phyloP scores from a whole-genome alignment of 148 eudicot genomes.

The Arctostaphylos glauca region DNA sequence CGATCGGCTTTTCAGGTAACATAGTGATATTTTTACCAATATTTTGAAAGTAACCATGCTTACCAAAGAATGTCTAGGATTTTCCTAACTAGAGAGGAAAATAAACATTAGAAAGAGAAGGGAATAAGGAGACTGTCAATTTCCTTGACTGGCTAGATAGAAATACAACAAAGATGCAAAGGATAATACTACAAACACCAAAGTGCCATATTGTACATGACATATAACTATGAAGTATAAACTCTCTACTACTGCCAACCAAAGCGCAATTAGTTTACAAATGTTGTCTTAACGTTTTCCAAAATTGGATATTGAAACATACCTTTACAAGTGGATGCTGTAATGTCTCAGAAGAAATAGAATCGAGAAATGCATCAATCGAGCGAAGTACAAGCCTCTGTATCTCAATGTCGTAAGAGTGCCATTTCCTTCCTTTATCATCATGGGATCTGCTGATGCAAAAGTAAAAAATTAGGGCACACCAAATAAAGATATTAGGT shows the following conservation, averaged over 20 bases:
- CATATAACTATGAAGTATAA: not conserved
- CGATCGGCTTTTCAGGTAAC: no score
- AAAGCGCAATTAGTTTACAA: not conserved
- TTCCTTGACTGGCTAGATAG: not conserved
- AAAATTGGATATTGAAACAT: not conserved
- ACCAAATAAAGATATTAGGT: not conserved
- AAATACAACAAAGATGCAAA: not conserved
- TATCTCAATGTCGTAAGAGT: constrained; percentile 58
- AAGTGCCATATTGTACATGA: not conserved
- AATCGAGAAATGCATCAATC: constrained; percentile 71
- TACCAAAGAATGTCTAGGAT: not conserved
- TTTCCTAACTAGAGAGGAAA: constrained; percentile 1
- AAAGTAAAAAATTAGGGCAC: not conserved
- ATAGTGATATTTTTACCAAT: not conserved
- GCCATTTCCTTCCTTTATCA: constrained; percentile 52
- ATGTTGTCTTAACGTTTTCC: not conserved
- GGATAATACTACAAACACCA: not conserved
- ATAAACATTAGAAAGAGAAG: not conserved
- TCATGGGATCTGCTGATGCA: constrained; percentile 37
- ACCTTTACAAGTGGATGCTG: constrained; percentile 77
- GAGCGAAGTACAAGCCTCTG: constrained; percentile 75
- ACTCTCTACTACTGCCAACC: not conserved
- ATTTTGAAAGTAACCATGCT: not conserved
- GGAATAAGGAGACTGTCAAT: not conserved
- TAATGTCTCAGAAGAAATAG: constrained; percentile 49